A percentile compares a stretch with the other conserved stretches of the same genome.
phyloP scores from a whole-genome alignment of 768 basidiomycete genomes.

The Lactarius psammicola region DNA sequence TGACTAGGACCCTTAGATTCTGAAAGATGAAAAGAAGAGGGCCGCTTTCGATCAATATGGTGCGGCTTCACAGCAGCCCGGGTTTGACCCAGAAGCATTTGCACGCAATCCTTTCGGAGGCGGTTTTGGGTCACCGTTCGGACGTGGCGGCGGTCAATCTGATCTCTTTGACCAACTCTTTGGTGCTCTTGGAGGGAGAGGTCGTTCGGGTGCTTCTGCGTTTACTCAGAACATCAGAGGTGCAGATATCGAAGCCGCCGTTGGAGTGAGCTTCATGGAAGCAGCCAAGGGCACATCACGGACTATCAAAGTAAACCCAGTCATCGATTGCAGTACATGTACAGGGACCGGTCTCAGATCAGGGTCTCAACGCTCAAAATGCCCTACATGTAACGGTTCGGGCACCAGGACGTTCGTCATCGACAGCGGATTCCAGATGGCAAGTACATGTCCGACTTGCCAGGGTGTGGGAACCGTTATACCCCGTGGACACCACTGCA shows the following conservation, averaged over 20 bases:
- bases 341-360: constrained; percentile 82
- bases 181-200: constrained; percentile 55
- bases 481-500: constrained; percentile 75
- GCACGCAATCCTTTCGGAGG: constrained; percentile 31
- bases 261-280: constrained; percentile 86
- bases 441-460: constrained; percentile 83
- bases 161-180: constrained; percentile 90
- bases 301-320: constrained; percentile 72
- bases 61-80: constrained; percentile 85
- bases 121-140: constrained; percentile 58
- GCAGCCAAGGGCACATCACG: constrained; percentile 87
- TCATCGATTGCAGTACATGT: constrained; percentile 83
- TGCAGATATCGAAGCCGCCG: constrained; percentile 74
- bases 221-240: constrained; percentile 54
- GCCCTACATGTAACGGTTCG: constrained; percentile 77
- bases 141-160: constrained; percentile 43
- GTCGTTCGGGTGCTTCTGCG: constrained; percentile 44
- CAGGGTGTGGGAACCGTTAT: constrained; percentile 77
- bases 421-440: constrained; percentile 95
- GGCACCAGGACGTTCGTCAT: constrained; percentile 89
- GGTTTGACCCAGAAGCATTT: constrained; percentile 91
- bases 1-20: constrained; percentile 49
- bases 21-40: constrained; percentile 94
- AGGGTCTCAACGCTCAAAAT: constrained; percentile 79
- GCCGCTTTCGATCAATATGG: constrained; percentile 91